Conservation (phyloP, 2,329 filamentous ascomycete genomes). For the Aspergillus sp. region DNA sequence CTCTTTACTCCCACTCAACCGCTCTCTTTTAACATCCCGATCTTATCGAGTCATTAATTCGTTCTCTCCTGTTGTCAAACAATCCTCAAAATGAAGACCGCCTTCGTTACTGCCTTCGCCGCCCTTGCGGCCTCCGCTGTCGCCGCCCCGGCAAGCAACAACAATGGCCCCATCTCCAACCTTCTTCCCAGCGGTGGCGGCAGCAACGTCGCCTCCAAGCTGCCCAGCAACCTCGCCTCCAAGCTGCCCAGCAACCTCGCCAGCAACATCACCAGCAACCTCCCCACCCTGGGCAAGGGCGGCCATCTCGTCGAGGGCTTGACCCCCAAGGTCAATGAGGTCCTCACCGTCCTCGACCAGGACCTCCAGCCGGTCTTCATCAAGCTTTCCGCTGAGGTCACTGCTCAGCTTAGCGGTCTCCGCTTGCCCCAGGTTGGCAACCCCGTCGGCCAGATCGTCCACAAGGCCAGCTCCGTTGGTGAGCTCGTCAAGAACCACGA, state of each 20-base stretch:
- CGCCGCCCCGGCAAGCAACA: constrained; percentile 10
- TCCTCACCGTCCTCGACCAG: constrained; percentile 21
- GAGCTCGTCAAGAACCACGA: constrained; percentile 17
- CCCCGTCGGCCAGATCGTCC: constrained; percentile 18
- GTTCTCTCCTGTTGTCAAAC: neutral
- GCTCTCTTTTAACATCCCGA: neutral
- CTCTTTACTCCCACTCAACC: neutral
- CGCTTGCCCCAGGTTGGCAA: constrained; percentile 17
- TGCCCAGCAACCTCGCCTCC: too few species aligned
- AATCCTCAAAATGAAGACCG: constrained; percentile 17
- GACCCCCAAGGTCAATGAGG: constrained; percentile 20
- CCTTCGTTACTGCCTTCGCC: constrained; percentile 15
- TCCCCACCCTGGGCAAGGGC: too few species aligned
- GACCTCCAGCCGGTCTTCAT: constrained; percentile 20
- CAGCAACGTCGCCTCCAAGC: constrained; percentile 8
- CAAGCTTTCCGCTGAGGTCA: constrained; percentile 21
- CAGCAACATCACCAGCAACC: too few species aligned
- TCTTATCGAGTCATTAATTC: neutral
- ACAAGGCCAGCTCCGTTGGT: constrained; percentile 18
- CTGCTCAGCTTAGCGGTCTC: constrained; percentile 19
- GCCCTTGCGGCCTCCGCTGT: constrained; percentile 15
- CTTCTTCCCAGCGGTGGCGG: constrained; percentile 5
- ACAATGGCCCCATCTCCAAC: constrained; percentile 3
- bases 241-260: too few species aligned
- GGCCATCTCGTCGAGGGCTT: constrained; percentile 23